phyloP scores from a whole-genome alignment of 805 yeast genomes.

The Metschnikowia continentalis region DNA sequence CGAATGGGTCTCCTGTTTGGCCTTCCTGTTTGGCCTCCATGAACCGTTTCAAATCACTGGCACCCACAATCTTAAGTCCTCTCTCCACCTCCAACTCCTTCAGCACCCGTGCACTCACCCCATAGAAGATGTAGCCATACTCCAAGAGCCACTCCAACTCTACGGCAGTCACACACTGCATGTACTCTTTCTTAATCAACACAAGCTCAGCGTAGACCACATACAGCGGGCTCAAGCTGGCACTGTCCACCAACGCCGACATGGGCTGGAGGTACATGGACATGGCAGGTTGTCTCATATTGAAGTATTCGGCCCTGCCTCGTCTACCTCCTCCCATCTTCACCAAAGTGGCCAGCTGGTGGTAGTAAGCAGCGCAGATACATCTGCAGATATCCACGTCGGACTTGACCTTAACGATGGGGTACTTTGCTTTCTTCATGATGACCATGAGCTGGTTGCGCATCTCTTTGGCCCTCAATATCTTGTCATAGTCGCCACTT shows the following conservation, averaged over 20 bases:
- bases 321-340: slow-evolving; percentile 6
- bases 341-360: no score
- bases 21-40: background rate
- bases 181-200: slow-evolving; percentile 74
- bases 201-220: slow-evolving; percentile 82
- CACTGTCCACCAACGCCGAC: slow-evolving; percentile 68
- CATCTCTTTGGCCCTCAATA: slow-evolving; percentile 69
- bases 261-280: slow-evolving; percentile 81
- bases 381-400: slow-evolving; percentile 72
- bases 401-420: slow-evolving; percentile 48
- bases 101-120: slow-evolving; percentile 13
- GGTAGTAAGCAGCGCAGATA: slow-evolving; percentile 37
- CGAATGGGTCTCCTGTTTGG: no score
- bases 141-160: slow-evolving; percentile 83
- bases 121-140: slow-evolving; percentile 66
- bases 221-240: slow-evolving; percentile 64
- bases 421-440: slow-evolving; percentile 43
- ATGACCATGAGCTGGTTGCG: slow-evolving; percentile 57
- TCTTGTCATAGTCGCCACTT: no score
- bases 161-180: slow-evolving; percentile 79
- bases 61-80: slow-evolving; percentile 10
- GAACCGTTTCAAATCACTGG: slow-evolving; percentile 5
- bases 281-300: slow-evolving; percentile 65
- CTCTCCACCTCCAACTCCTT: slow-evolving; percentile 12
- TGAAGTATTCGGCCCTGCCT: slow-evolving; percentile 67